Conservation (phyloP, 495 filamentous ascomycete species). For the Trichoderma erinaceum region DNA sequence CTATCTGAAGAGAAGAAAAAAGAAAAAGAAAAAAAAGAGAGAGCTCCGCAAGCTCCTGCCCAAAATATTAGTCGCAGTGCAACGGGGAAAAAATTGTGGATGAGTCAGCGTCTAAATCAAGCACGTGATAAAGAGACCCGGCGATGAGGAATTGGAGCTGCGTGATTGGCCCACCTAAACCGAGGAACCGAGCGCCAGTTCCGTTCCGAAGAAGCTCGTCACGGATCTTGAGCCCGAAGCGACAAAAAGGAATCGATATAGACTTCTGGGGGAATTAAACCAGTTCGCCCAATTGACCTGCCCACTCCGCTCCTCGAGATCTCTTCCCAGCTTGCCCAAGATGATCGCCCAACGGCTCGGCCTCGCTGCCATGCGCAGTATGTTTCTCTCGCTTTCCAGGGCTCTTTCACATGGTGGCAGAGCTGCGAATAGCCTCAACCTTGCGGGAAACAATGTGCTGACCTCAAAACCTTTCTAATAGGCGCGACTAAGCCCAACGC, state of each 20-base stretch:
- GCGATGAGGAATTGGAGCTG: conserved; percentile 10
- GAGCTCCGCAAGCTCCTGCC: background rate
- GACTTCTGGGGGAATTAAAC: background rate
- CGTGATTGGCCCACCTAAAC: conserved; percentile 18
- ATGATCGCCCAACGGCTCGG: conserved; percentile 65
- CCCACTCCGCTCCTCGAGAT: conserved; percentile 17
- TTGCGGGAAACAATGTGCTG: conserved; percentile 24
- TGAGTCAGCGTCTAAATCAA: background rate
- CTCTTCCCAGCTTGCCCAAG: conserved; percentile 23
- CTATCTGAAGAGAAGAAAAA: conserved; percentile 17
- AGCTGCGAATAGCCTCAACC: conserved; percentile 8
- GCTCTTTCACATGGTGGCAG: background rate
- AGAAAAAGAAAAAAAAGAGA: conserved; percentile 9
- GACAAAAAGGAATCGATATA: conserved; percentile 17
- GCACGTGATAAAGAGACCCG: background rate
- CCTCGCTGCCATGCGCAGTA: conserved; percentile 59
- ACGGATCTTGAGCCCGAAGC: conserved; percentile 20
- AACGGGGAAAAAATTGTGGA: background rate
- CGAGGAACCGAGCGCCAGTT: conserved; percentile 20
- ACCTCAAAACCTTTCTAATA: conserved; percentile 43
- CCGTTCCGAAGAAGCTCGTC: conserved; percentile 20
- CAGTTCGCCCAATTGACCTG: background rate
- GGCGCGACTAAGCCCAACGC: conserved; percentile 43
- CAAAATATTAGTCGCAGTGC: background rate
- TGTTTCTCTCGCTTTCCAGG: conserved; percentile 10